Evolutionary conservation across 2,329 filamentous ascomycete species (phyloP), one percentile per base, ranked within the genome.

Genomic region (Hawksworthiomyces lignivorus): DNA sequence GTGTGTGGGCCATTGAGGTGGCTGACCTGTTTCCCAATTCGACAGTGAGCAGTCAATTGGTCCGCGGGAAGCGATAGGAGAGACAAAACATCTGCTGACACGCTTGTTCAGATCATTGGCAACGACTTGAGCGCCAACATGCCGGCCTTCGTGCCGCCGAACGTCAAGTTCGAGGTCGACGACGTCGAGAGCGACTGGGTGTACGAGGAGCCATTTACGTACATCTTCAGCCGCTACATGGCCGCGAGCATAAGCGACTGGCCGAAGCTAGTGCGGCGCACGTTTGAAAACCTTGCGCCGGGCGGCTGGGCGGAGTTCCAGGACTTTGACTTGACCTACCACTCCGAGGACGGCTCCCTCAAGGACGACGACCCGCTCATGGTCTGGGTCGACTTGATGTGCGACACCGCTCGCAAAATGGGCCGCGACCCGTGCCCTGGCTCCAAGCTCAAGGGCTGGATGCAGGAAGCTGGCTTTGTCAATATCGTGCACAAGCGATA

Each of bases 401-500:
- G 44, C 12, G 43, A 52, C 17, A 52, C 53, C 6, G 38, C 46
- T 5, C 36, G 24, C 9, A 47, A 37, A 10, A 31, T 50, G 9
- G 51, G 52, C 4, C 50, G 49, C 27, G 48, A 51, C 19, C 46
- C 51, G 20, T 36, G 47, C n/a, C 56, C 44, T 38, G 51, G 48
- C 1, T n/a, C 31, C 24, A 43, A 60, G 11, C 58, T 65, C 28
- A 60, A 62, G 46, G 55, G 59, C 26, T 61, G 62, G 41, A 56
- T 75, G 44, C 50, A 57, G 18, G 64, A 67, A 12, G 67, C 67
- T 0, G 74, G 73, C 2, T 76, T 77, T 48, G 56, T 61, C 39
- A 62, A 75, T 48, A 64, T 77, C 0, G 52, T 54, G 1, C 63
- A 73, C 50, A 55, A 61, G 7, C 52, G 65, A 17, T 68, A 57